Base-by-base conservation (phyloP, 176 grass and related monocot species). In the Avena eriantha region DNA sequence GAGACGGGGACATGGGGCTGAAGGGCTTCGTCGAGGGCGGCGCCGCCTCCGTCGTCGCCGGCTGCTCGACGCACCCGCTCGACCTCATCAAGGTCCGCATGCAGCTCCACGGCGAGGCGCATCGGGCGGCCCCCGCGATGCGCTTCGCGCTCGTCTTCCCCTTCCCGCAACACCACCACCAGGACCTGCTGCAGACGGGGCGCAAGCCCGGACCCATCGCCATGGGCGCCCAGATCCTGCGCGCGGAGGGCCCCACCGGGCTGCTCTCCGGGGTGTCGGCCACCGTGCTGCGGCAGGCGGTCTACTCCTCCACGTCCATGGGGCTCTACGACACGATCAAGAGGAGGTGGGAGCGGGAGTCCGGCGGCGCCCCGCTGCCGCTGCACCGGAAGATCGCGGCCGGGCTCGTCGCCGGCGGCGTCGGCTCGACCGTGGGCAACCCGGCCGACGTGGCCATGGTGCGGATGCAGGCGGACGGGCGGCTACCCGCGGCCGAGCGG, bases 21-120 rank as follows among this genome's bases (percentile, higher is more conserved):
- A 98, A 98, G 90, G 95, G 95, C 74, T 98, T 98, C 65, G 91
- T 95, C 36, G 95, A 98, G 80, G 95, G 95, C 54, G 95, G 95
- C 82, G 88, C 93, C 66, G 95, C 95, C 21, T 98, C 95, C 33
- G 83, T 98, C 76, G 93, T 98, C 22, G 95, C 95, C 9, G 95
- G 95, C 15, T 98, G 93, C 86, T 95, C 93, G 1, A 98, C 95
- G 24, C 95, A 98, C 83, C 95, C 95, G 34, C 91, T 98, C 66
- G 95, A 98, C 88, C 91, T 98, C 18, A 87, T 98, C 88, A 98
- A 98, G 86, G 95, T 98, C 45, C 89, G 95, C 12, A 95, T 98
- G 95, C 95, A 98, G 87, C 91, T 98, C 8, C 95, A 98, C 72
- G 95, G 95, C 0, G 95, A 98, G 70, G 12, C 74, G 15, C 35